phyloP scores from a whole-genome alignment of 1,284 basidiomycete species.

The Malassezia japonica region DNA sequence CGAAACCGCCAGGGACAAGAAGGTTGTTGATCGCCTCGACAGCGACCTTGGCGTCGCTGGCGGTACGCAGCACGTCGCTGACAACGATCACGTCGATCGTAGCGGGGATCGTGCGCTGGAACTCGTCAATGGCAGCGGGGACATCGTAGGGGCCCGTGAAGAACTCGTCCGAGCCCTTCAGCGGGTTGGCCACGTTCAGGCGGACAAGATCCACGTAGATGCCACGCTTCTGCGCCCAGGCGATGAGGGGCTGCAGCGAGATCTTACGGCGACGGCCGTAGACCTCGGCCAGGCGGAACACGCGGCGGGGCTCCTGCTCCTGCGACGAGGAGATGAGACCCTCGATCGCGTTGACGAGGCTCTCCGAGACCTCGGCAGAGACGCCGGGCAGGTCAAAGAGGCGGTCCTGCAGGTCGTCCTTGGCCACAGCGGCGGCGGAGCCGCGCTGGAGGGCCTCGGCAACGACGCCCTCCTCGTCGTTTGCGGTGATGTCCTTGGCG shows the following conservation, averaged over 20 bases:
- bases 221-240: slow-evolving; percentile 12
- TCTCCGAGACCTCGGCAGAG: slow-evolving; percentile 3
- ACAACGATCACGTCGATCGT: slow-evolving; percentile 10
- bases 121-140: slow-evolving; percentile 3
- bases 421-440: background rate
- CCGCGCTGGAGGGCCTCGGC: slow-evolving; percentile 5
- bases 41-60: background rate
- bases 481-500: slow-evolving; percentile 1
- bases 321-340: slow-evolving; percentile 9
- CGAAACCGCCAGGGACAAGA: slow-evolving; percentile 13
- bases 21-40: slow-evolving; percentile 5
- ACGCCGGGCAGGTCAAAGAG: slow-evolving; percentile 13
- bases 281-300: slow-evolving; percentile 17
- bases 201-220: slow-evolving; percentile 16
- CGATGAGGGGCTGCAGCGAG: slow-evolving; percentile 12
- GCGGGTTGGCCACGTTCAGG: slow-evolving; percentile 11
- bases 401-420: slow-evolving; percentile 10
- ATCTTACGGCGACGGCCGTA: slow-evolving; percentile 17
- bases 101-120: slow-evolving; percentile 9
- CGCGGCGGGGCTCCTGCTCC: slow-evolving; percentile 6
- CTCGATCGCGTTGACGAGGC: slow-evolving; percentile 4
- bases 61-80: slow-evolving; percentile 5
- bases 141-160: slow-evolving; percentile 18
- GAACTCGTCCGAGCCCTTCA: slow-evolving; percentile 9
- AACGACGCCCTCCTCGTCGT: slow-evolving; percentile 6